These are phyloP conservation scores for Huntiella moniliformis DNA, from an alignment of 2,329 filamentous ascomycete species.

Conservation along the genomic window DNA sequence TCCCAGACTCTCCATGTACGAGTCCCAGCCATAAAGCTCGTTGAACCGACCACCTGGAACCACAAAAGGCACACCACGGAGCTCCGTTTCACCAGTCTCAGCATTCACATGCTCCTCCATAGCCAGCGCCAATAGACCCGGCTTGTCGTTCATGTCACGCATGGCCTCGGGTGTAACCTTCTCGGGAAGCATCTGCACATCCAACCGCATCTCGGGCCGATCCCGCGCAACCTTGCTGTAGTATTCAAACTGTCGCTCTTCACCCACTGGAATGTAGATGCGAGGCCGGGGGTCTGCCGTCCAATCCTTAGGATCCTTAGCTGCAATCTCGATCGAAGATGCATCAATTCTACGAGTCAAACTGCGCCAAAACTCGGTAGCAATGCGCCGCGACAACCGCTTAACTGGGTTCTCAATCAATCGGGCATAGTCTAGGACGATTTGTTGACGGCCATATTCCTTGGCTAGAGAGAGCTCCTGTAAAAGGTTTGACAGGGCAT, in stretches of 20 bases:
- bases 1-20: slow-evolving; percentile 92
- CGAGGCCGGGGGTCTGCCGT: slow-evolving; percentile 73
- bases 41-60: slow-evolving; percentile 96
- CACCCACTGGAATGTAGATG: slow-evolving; percentile 74
- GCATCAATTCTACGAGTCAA: slow-evolving; percentile 81
- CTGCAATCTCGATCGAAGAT: slow-evolving; percentile 69
- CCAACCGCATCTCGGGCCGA: slow-evolving; percentile 65
- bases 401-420: slow-evolving; percentile 91
- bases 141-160: slow-evolving; percentile 66
- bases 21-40: slow-evolving; percentile 96
- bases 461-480: slow-evolving; percentile 88
- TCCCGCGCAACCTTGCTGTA: slow-evolving; percentile 65
- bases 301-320: slow-evolving; percentile 87
- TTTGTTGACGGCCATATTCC: slow-evolving; percentile 73
- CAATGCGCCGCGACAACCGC: slow-evolving; percentile 69
- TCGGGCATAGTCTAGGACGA: slow-evolving; percentile 76
- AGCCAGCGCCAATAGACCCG: slow-evolving; percentile 73
- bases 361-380: slow-evolving; percentile 80
- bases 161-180: slow-evolving; percentile 68
- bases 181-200: slow-evolving; percentile 63
- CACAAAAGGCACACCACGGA: slow-evolving; percentile 79
- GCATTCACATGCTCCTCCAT: slow-evolving; percentile 61
- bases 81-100: slow-evolving; percentile 47
- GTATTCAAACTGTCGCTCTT: slow-evolving; percentile 76
- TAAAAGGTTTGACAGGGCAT: slow-evolving; percentile 90